Evolutionary conservation across 2,329 filamentous ascomycete genomes (phyloP).

Genomic region (Venturia nashicola): DNA sequence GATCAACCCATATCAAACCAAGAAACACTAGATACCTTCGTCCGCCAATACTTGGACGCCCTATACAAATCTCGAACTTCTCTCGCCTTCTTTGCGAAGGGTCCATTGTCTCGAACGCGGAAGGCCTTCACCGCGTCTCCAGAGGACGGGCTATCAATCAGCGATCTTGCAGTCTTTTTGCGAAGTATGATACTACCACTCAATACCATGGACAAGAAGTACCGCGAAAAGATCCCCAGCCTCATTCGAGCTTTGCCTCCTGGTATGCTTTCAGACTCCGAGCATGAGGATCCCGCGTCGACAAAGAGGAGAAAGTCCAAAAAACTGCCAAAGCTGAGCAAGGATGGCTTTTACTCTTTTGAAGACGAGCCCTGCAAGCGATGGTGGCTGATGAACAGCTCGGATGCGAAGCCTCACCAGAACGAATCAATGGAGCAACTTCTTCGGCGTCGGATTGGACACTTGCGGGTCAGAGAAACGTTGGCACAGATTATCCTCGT

Average conservation of each 20-base stretch:
- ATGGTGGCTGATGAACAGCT: conserved; percentile 53
- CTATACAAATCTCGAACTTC: conserved; percentile 50
- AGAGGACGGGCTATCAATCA: conserved; percentile 43
- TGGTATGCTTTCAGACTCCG: conserved; percentile 29
- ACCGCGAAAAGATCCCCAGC: conserved; percentile 55
- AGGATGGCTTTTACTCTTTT: conserved; percentile 53
- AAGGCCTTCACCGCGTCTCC: conserved; percentile 41
- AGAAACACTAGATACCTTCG: conserved; percentile 39
- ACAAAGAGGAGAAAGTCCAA: conserved; percentile 46
- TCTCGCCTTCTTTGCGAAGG: conserved; percentile 74
- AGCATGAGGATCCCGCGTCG: conserved; percentile 17
- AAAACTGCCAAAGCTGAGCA: conserved; percentile 45
- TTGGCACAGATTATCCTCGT: conserved; percentile 71
- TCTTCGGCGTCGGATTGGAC: conserved; percentile 49
- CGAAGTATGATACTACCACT: conserved; percentile 55
- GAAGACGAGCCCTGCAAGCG: conserved; percentile 53
- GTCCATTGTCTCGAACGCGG: conserved; percentile 62
- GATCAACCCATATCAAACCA: conserved; percentile 14
- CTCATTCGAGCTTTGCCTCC: conserved; percentile 48
- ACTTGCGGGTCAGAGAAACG: conserved; percentile 62
- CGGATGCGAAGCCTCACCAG: neutral
- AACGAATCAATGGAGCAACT: conserved; percentile 35
- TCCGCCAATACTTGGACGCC: conserved; percentile 29
- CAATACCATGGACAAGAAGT: conserved; percentile 65
- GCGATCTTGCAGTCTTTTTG: conserved; percentile 56